phyloP scores from a whole-genome alignment of 441 rosid species.

The Raphanus hybrid region DNA sequence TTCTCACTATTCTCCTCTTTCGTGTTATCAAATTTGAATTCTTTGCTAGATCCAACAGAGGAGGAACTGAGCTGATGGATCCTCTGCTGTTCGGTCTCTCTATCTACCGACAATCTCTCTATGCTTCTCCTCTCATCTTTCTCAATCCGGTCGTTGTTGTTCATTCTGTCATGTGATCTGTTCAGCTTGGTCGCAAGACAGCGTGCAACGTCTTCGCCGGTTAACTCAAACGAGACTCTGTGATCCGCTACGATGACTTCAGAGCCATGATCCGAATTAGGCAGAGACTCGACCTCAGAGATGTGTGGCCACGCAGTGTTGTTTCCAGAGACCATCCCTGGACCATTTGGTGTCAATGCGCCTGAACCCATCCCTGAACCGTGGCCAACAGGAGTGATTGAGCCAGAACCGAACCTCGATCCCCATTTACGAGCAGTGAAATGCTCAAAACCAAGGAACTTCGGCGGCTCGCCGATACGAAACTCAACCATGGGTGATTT shows the following conservation, averaged over 20 bases:
- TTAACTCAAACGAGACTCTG: conserved; percentile 91
- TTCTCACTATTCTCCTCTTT: conserved; percentile 70
- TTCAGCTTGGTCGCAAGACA: conserved; percentile 72
- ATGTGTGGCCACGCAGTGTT: conserved; percentile 52
- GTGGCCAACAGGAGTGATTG: conserved; percentile 66
- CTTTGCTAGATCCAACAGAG: conserved; percentile 87
- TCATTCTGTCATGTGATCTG: conserved; percentile 54
- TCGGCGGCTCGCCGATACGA: conserved; percentile 69
- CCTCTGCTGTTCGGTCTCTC: conserved; percentile 58
- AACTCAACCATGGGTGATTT: conserved; percentile 64
- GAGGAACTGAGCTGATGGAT: conserved; percentile 67
- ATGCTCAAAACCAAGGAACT: conserved; percentile 75
- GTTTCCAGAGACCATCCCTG: conserved; percentile 64
- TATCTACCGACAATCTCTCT: conserved; percentile 31
- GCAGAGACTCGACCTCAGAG: conserved; percentile 58
- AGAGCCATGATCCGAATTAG: conserved; percentile 57
- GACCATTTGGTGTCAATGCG: conserved; percentile 63
- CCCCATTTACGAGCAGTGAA: conserved; percentile 85
- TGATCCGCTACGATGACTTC: conserved; percentile 62
- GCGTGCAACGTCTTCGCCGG: conserved; percentile 94
- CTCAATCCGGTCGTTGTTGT: conserved; percentile 44
- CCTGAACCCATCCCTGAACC: conserved; percentile 75
- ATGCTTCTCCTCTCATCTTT: conserved; percentile 43
- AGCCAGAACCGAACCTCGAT: conserved; percentile 85
- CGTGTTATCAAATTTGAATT: conserved; percentile 84